phyloP scores from a whole-genome alignment of 805 yeast genomes.

The Metschnikowia orientalis region DNA sequence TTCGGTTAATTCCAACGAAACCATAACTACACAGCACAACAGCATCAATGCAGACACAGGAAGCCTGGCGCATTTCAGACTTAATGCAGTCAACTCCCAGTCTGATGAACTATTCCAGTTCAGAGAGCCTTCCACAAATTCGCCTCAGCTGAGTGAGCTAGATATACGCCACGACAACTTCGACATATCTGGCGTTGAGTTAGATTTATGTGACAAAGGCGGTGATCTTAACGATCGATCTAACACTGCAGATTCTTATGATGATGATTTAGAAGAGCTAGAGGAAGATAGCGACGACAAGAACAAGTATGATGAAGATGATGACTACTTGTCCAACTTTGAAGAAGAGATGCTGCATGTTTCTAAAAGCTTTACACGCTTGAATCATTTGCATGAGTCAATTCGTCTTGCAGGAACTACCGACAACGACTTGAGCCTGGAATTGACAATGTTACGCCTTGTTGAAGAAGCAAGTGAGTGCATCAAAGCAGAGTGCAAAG shows the following conservation, averaged over 20 bases:
- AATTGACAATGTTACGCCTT: constrained; percentile 29
- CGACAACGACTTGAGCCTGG: constrained; percentile 30
- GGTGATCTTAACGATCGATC: constrained; percentile 20
- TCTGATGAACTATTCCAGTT: too few species aligned
- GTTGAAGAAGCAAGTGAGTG: constrained; percentile 29
- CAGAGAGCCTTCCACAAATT: constrained; percentile 36
- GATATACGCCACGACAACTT: constrained; percentile 30
- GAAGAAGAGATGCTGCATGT: constrained; percentile 9
- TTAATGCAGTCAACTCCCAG: too few species aligned
- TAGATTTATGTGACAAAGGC: constrained; percentile 26
- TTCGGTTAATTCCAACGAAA: constrained; percentile 28
- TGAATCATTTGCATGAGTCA: constrained; percentile 29
- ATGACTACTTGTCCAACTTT: constrained; percentile 17
- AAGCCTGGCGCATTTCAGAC: too few species aligned
- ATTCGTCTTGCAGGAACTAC: constrained; percentile 34
- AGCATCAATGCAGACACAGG: too few species aligned
- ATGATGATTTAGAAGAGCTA: constrained; percentile 28
- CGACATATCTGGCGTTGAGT: constrained; percentile 31
- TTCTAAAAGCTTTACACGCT: constrained; percentile 15
- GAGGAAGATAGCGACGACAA: constrained; percentile 18
- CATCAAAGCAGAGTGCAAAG: constrained; percentile 32
- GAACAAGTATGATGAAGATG: constrained; percentile 22
- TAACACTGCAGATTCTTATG: constrained; percentile 18
- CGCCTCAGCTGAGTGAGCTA: constrained; percentile 36
- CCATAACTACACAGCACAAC: too few species aligned